Evolutionary conservation across 73 alveolate genomes (phyloP), one percentile per base, ranked within the genome.

Genomic region (Tetrahymena elliotti): DNA sequence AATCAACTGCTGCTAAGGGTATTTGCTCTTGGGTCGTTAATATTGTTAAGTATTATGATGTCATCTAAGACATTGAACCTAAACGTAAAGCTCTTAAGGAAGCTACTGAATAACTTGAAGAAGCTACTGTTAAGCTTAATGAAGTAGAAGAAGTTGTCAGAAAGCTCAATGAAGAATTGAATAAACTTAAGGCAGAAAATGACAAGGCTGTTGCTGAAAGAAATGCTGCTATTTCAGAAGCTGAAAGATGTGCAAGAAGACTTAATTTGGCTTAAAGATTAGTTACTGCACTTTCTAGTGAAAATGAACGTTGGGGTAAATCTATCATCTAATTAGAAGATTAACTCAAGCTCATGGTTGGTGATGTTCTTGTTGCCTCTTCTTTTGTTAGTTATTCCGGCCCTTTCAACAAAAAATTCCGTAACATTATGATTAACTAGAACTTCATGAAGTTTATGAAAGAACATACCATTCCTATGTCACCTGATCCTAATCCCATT

Each of bases 381-480:
- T 99, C 99, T 37, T 99, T 99, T 95, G 99, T 99, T 36, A 98
- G 99, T 36, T 99, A 99, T 96, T 99, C 99, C 33, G 99, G 99
- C 11, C 99, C 99, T 93, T 99, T 99, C 99, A 99, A 99, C 97
- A 99, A 99, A 97, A 98, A 98, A 93, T 99, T 98, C 96, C 97
- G 99, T 96, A 99, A 99, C 94, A 96, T 96, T 37, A 98, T 99
- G 95, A 98, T 97, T 84, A 98, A 98, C 96, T 98, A 98, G 92
- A 93, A 98, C 27, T 99, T 99, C 98, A 94, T 99, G 93, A 98
- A 97, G 83, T 99, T 98, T 98, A 98, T 99, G 95, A 98, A 96
- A 93, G 96, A 97, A 84, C 98, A 98, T 97, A 98, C 98, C 54
- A 98, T 99, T 93, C 99, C 99, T 31, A 97, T 99, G 98, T 95